phyloP scores from a whole-genome alignment of 2,329 filamentous ascomycete genomes.

The Talaromyces rugulosus region DNA sequence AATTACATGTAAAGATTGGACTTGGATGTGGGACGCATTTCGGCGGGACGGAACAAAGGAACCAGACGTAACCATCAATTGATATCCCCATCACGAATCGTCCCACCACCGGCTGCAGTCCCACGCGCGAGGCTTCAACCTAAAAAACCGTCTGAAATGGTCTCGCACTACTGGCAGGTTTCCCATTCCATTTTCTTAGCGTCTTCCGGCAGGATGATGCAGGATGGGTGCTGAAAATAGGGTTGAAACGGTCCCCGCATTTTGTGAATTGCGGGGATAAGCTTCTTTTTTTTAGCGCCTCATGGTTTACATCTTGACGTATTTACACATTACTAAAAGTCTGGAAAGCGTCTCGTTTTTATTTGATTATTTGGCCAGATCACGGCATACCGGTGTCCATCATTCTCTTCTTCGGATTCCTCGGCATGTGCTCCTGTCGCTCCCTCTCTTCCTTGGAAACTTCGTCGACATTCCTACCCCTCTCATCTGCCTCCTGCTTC shows the following conservation, averaged over 20 bases:
- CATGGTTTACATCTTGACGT: not conserved
- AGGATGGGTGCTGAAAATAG: not conserved
- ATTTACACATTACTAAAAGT: not conserved
- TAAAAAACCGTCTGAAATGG: not conserved
- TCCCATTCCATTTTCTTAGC: not conserved
- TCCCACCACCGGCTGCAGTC: not conserved
- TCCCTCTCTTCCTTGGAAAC: slow-evolving; percentile 35
- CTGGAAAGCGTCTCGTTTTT: not conserved
- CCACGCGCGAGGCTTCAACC: not conserved
- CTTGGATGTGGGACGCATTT: not conserved
- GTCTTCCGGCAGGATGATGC: too few relatives aligned
- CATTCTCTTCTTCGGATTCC: slow-evolving; percentile 47
- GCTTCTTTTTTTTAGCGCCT: not conserved
- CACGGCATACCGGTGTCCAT: slow-evolving; percentile 32
- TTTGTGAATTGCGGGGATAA: not conserved
- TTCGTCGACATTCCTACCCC: slow-evolving; percentile 34
- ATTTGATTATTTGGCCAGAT: not conserved
- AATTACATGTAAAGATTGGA: not conserved
- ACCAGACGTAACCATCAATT: too few relatives aligned
- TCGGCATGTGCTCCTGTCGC: slow-evolving; percentile 32
- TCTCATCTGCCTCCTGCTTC: slow-evolving; percentile 18
- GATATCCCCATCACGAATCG: not conserved
- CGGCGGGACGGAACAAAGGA: not conserved
- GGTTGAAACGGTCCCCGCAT: not conserved
- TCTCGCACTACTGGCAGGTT: not conserved